A percentile compares a stretch with the other conserved stretches of the same genome.
Conservation (phyloP, 805 yeast genomes). For the Saccharomyces paradoxus region DNA sequence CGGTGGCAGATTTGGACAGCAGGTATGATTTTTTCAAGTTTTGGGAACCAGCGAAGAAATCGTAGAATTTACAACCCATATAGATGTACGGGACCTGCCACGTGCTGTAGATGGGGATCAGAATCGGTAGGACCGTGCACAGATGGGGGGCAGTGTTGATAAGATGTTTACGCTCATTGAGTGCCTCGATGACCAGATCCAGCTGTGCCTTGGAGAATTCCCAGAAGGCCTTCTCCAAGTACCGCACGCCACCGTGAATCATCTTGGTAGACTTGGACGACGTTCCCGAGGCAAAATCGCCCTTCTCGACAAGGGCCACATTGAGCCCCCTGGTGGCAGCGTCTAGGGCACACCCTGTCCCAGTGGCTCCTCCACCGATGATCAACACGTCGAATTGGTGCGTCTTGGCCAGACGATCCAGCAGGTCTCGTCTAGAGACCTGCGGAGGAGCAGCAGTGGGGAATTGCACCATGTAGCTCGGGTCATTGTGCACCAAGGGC, state of each 20-base stretch:
- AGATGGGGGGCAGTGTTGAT: constrained; percentile 88
- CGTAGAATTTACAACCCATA: constrained; percentile 86
- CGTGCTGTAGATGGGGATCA: constrained; percentile 92
- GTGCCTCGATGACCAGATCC: constrained; percentile 81
- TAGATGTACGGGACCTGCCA: constrained; percentile 95
- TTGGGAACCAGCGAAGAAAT: constrained; percentile 83
- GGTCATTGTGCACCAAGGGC: background rate
- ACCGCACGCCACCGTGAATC: constrained; percentile 97
- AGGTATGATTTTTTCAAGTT: constrained; percentile 73
- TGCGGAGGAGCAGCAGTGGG: constrained; percentile 12
- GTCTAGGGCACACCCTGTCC: constrained; percentile 88
- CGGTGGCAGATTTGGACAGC: constrained; percentile 55
- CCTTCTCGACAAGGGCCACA: constrained; percentile 78
- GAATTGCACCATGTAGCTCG: background rate
- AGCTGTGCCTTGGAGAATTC: constrained; percentile 84
- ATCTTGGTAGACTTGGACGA: constrained; percentile 90
- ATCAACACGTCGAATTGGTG: constrained; percentile 68
- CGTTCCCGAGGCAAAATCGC: constrained; percentile 88
- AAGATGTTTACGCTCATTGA: constrained; percentile 79
- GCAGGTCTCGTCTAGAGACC: constrained; percentile 45
- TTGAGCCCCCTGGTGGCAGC: constrained; percentile 86
- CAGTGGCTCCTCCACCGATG: constrained; percentile 96
- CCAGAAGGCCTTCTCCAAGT: constrained; percentile 89
- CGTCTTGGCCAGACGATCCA: constrained; percentile 40
- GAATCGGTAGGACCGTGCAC: constrained; percentile 75